phyloP scores from a whole-genome alignment of 2,329 filamentous ascomycete species.

The Fusarium chaquense region DNA sequence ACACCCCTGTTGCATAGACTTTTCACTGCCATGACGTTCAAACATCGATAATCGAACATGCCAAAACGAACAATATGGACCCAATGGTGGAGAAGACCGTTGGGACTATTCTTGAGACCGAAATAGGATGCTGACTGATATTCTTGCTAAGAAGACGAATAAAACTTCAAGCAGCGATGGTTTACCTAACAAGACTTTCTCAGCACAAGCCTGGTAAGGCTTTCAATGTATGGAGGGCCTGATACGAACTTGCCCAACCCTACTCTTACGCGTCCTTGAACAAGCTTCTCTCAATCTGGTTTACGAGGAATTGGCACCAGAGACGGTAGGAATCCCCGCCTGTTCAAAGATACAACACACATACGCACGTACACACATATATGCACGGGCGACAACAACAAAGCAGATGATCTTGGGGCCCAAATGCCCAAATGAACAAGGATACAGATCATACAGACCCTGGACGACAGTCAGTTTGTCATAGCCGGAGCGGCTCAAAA shows the following conservation, averaged over 20 bases:
- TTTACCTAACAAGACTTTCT: not conserved
- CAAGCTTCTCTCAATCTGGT: not conserved
- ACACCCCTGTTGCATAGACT: slow-evolving; percentile 27
- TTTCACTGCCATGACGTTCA: slow-evolving; percentile 28
- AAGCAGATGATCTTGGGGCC: slow-evolving; percentile 25
- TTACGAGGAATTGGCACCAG: not conserved
- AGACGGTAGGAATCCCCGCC: slow-evolving; percentile 16
- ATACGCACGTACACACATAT: slow-evolving; percentile 9
- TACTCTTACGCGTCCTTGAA: not conserved
- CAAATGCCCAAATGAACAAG: slow-evolving; percentile 13
- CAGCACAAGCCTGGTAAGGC: not conserved
- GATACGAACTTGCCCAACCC: not conserved
- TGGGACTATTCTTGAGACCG: slow-evolving; percentile 16
- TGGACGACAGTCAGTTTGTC: slow-evolving; percentile 11
- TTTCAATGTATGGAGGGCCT: not conserved
- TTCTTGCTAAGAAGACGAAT: slow-evolving; percentile 19
- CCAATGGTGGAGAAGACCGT: slow-evolving; percentile 26
- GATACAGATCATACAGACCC: slow-evolving; percentile 15
- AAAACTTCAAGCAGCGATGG: not conserved
- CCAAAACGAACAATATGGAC: slow-evolving; percentile 15
- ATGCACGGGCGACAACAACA: slow-evolving; percentile 12
- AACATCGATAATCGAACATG: slow-evolving; percentile 1
- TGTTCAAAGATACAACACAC: slow-evolving; percentile 25
- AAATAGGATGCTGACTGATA: slow-evolving; percentile 10
- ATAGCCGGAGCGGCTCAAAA: slow-evolving; percentile 6